Percentiles rank a stretch among this genome's conserved stretches.
Evolutionary conservation across 805 yeast species (phyloP).

Genomic region (Saccharomycopsis babjevae): DNA sequence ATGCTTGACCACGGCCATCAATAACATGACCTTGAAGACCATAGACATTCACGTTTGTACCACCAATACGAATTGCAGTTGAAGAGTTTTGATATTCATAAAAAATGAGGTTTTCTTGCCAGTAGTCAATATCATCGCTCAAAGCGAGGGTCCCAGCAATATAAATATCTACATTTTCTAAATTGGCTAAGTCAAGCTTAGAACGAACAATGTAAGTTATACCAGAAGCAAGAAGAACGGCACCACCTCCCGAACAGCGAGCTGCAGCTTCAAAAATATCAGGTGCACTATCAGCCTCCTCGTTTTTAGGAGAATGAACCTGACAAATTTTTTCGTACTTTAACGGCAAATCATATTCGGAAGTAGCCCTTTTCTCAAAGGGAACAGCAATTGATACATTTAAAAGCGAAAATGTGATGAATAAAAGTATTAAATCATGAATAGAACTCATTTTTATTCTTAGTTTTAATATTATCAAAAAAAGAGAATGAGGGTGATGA

Average conservation of each 20-base stretch:
- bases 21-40: constrained; percentile 10
- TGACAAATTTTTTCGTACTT: constrained; percentile 6
- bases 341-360: not conserved
- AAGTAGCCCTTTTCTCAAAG: not conserved
- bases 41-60: constrained; percentile 8
- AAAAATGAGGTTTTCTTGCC: constrained; percentile 10
- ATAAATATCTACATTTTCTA: constrained; percentile 11
- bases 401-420: not conserved
- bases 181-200: constrained; percentile 7
- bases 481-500: not conserved
- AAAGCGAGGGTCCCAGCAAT: constrained; percentile 9
- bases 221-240: constrained; percentile 5
- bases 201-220: constrained; percentile 4
- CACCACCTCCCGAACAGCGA: constrained; percentile 12
- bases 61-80: constrained; percentile 14
- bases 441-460: not conserved
- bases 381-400: not conserved
- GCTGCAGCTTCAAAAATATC: constrained; percentile 4
- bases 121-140: constrained; percentile 10
- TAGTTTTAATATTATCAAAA: not conserved
- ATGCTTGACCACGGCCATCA: constrained; percentile 12
- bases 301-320: not conserved
- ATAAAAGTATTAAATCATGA: not conserved
- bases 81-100: constrained; percentile 10
- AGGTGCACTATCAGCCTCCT: constrained; percentile 3